Base-by-base conservation (phyloP, 768 basidiomycete species). In the Podaxis carcinomalis region DNA sequence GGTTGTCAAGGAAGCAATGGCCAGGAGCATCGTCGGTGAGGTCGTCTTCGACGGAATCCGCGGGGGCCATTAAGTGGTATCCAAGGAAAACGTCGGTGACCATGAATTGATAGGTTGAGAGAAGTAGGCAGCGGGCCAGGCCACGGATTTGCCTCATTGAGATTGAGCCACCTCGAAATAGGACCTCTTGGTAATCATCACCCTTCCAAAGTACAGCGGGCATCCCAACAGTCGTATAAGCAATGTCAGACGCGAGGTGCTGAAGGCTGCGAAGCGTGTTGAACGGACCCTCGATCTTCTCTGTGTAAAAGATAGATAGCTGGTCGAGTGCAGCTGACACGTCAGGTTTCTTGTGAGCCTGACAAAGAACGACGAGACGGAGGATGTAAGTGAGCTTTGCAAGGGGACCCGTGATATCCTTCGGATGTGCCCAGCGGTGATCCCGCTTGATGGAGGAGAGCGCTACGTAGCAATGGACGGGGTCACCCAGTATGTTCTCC, bases 191-290 rank as follows among this genome's bases (percentile, higher is more conserved):
- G 28, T 49, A 68, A 2, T 47, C 36, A 13, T 64, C 59, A 42
- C 70, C 67, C 2, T 59, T 14, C 70, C 70, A 71, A 42, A 53
- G 64, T 14, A 69, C 50, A 5, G 19, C 27, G 0, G 70, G 68
- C 5, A 66, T 51, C 0, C 59, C 27, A 40, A 64, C 57, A 14
- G 62, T 61, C 14, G 19, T 19, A 32, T 58, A 65, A 0, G 63
- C 66, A 13, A 68, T 57, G 11, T 65, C 27, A 4, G 62, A 56
- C 0, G 68, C 66, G 27, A 64, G 62, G 42, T 69, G 68, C 61
- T 68, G 67, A 7, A 68, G 42, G 7, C 57, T 57, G 9, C 59
- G 44, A 5, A 71, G 19, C 2, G 52, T 36, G 57, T 65, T 62
- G 61, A 68, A 71, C 1, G 66, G 67, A 0, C 64, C 55, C 42